Evolutionary conservation across 2,329 filamentous ascomycete genomes (phyloP), one percentile per base, ranked within the genome.

Genomic region (Sporothrix mexicana): DNA sequence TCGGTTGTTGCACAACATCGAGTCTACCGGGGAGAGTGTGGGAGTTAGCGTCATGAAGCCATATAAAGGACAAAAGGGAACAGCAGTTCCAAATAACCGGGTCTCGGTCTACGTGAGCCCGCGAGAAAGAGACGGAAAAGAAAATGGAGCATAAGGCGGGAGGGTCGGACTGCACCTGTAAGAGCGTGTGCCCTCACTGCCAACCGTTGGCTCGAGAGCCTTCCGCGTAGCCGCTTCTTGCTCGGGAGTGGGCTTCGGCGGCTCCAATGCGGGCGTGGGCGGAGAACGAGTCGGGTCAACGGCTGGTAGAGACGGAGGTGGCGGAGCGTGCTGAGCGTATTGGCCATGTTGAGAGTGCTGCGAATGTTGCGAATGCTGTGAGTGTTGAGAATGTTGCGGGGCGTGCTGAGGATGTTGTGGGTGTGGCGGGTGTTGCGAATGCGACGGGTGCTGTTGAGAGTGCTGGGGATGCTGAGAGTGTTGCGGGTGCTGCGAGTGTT

Each of bases 1-100:
- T 88, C 69, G 96, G 96, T 81, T 98, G 94, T 84, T 99, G 96
- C 76, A 93, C 90, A 74, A 98, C 93, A 76, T 91, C 85, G 69
- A 97, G 87, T 74, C 90, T 92, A 76, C 74, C 67, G 70, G 70
- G 2, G 25, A 15, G 25, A 15, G n/a, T 57, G 66, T 61, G 53
- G 20, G 62, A 4, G 23, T 73, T 72, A 73, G 73, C 23, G 51
- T 72, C 30, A 66, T 64, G 45, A 51, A 49, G 51, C 47, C 66
- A 70, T 15, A 73, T 17, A 12, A 51, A 59, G 23, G 36, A 17
- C 2, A 47, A 36, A 62, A 17, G 43, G 49, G 9, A 45, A 66
- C n/a, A 20, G 15, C 25, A 45, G 25, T 59, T n/a, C 62, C 41
- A n/a, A 23, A 5, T 30, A 8, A 30, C 43, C 25, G 61, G 45